A percentile compares a stretch with the other conserved stretches of the same genome.
phyloP scores from a whole-genome alignment of 2,329 filamentous ascomycete species.

The Diplocarpon mali region DNA sequence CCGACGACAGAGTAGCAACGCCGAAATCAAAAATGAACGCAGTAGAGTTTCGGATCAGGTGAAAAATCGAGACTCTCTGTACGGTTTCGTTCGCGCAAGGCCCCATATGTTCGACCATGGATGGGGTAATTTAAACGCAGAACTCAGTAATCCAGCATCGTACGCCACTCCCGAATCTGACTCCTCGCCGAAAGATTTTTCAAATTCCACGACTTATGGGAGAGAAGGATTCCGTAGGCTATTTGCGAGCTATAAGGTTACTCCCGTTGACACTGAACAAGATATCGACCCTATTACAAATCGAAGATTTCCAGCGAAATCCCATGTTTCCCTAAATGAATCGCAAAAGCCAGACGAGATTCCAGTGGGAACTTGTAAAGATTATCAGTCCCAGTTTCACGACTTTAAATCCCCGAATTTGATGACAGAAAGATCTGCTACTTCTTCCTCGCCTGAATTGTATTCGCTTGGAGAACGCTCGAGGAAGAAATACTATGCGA shows the following conservation, averaged over 20 bases:
- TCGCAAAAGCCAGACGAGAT: conserved; percentile 14
- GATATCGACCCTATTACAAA: conserved; percentile 51
- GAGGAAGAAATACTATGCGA: background rate
- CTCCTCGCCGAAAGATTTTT: background rate
- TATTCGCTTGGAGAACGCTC: background rate
- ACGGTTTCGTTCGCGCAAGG: conserved; percentile 6
- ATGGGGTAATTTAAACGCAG: background rate
- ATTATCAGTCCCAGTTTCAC: conserved; percentile 29
- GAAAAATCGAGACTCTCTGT: conserved; percentile 9
- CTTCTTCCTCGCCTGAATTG: background rate
- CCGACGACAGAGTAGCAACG: conserved; percentile 22
- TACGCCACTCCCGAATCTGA: background rate
- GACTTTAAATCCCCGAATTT: conserved; percentile 19
- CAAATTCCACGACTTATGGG: conserved; percentile 1
- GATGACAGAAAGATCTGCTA: background rate
- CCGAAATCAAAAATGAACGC: conserved; percentile 28
- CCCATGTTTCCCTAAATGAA: background rate
- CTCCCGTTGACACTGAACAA: conserved; percentile 25
- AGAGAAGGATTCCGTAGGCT: conserved; percentile 8
- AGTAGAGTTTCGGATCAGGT: background rate
- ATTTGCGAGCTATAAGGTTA: conserved; percentile 1
- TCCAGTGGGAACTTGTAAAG: conserved; percentile 26
- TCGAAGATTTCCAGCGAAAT: conserved; percentile 32
- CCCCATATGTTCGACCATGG: conserved; percentile 4
- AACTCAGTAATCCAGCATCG: background rate